phyloP scores from a whole-genome alignment of 2,329 filamentous ascomycete genomes.

The Scedosporium aurantiacum region DNA sequence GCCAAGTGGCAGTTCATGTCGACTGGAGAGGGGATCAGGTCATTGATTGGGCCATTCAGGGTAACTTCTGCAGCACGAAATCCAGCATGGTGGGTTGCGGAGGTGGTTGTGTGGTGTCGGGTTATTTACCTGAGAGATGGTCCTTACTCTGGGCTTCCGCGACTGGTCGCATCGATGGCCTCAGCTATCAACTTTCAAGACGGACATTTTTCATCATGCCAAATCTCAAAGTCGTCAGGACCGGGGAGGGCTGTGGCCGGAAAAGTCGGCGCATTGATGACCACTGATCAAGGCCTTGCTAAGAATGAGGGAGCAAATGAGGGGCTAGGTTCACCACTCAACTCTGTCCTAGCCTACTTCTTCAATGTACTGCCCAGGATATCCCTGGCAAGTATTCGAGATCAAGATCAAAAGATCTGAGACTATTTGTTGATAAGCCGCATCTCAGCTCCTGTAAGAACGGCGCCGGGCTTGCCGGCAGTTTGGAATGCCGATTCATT shows the following conservation, averaged over 20 bases:
- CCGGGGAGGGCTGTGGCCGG: too few species aligned
- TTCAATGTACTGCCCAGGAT: neutral
- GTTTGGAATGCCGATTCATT: neutral
- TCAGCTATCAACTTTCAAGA: neutral
- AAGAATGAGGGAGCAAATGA: neutral
- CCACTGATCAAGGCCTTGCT: neutral
- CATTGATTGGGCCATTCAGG: neutral
- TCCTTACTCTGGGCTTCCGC: neutral
- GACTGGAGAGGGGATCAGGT: neutral
- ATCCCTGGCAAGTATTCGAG: neutral
- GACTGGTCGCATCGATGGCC: neutral
- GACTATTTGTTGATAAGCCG: neutral
- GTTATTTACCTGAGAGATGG: neutral
- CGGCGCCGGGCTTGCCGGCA: neutral
- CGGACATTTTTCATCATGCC: neutral
- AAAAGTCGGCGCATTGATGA: neutral
- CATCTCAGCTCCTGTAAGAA: neutral
- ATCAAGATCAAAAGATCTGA: neutral
- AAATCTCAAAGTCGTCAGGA: too few species aligned
- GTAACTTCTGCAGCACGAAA: neutral
- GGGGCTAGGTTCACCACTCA: neutral
- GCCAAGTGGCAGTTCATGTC: neutral
- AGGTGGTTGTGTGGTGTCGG: neutral
- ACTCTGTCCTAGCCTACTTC: neutral
- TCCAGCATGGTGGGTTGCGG: neutral